Percentiles rank a stretch among this genome's conserved stretches.
phyloP scores from a whole-genome alignment of 345 rosid genomes.

The Clarkia xantiana region DNA sequence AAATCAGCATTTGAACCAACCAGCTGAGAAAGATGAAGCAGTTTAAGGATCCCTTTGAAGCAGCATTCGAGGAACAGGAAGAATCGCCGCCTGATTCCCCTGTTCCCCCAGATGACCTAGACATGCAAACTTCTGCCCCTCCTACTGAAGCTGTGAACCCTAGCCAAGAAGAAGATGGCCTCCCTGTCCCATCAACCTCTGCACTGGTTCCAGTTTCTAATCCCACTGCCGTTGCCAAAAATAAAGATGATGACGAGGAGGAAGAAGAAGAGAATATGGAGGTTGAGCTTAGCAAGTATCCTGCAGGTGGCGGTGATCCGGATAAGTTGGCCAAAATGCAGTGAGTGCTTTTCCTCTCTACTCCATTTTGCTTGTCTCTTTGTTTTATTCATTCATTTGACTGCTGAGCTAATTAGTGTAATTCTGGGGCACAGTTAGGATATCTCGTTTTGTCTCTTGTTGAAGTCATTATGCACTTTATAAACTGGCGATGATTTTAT shows the following conservation, averaged over 20 bases:
- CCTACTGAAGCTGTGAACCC: slow-evolving; percentile 7
- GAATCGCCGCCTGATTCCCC: slow-evolving; percentile 66
- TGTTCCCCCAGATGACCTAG: slow-evolving; percentile 22
- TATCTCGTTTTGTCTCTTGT: too few species aligned
- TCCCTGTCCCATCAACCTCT: slow-evolving; percentile 12
- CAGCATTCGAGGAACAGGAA: slow-evolving; percentile 66
- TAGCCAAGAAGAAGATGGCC: slow-evolving; percentile 8
- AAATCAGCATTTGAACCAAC: too few species aligned
- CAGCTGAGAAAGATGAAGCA: slow-evolving; percentile 37
- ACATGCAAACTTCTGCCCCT: slow-evolving; percentile 15
- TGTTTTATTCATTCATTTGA: not conserved
- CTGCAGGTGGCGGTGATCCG: slow-evolving; percentile 53
- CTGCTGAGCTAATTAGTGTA: not conserved
- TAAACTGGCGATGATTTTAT: too few species aligned
- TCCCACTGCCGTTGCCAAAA: slow-evolving; percentile 14
- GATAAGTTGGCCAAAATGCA: slow-evolving; percentile 86
- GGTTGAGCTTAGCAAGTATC: slow-evolving; percentile 62
- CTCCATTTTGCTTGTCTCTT: not conserved
- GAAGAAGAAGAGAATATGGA: slow-evolving; percentile 91
- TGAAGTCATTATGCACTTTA: too few species aligned
- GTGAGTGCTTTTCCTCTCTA: slow-evolving; percentile 22
- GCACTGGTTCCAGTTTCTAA: slow-evolving; percentile 8
- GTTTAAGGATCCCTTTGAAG: slow-evolving; percentile 86
- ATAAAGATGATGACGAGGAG: slow-evolving; percentile 52
- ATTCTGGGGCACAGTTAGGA: not conserved